Evolutionary conservation across 2,329 filamentous ascomycete genomes (phyloP), one percentile per base, ranked within the genome.

Genomic region (Fusarium sp.): DNA sequence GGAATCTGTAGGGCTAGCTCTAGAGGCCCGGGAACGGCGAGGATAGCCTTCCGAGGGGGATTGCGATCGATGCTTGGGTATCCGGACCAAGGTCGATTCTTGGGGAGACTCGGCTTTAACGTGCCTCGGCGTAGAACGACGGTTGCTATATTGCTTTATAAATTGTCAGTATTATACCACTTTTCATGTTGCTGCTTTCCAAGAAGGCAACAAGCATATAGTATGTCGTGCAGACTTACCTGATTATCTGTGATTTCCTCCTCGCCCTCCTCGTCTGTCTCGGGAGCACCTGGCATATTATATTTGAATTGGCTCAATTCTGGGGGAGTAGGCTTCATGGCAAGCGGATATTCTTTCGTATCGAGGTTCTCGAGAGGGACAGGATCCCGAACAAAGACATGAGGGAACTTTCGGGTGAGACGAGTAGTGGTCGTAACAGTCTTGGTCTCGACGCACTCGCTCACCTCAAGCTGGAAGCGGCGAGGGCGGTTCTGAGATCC

Each of bases 371-470:
- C 83, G 33, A 94, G 85, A 50, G 89, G 87, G 52, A 88, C 87
- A 23, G 93, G 91, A 60, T 92, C 87, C 68, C 88, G 89, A 70
- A 97, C 88, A 56, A 92, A 84, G 58, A 97, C 83, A n/a, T 93
- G 93, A 45, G 95, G 94, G 70, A 96, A 96, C 79, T 79, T 93
- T 85, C 78, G 90, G 68, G 93, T 92, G 3, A 94, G 96, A 1
- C 93, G 97, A 1, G 94, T 97, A 0, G 94, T 97, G 1, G 95
- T 97, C 3, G 94, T 97, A 65, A 97, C 88, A 13, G 87, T 90
- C 77, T 88, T 90, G 17, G 88, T 90, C 79, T 90, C 88, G 74
- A 90, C 86, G 69, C 87, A 90, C 72, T 90, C 87, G 62, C 86
- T 86, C 45, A 90, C 81, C 66, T 87, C 85, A 69, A 90, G 85